Evolutionary conservation across 2,329 filamentous ascomycete species (phyloP), one percentile per base, ranked within the genome.

Genomic region (Emmonsia crescens): DNA sequence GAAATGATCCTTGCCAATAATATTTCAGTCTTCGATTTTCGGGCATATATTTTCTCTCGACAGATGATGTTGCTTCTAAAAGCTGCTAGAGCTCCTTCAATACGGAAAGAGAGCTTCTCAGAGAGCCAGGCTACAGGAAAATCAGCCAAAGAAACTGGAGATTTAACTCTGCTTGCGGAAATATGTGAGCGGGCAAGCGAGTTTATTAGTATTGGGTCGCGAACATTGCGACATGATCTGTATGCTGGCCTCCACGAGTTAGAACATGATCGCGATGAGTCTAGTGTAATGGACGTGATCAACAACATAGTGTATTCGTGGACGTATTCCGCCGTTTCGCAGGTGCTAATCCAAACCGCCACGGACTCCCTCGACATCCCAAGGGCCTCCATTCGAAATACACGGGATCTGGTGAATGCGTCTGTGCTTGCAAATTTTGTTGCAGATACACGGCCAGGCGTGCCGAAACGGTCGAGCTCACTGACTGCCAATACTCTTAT

Each of bases 1-100:
- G 91, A 95, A 62, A 85, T 96, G 68, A 99, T 99, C 57, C 79
- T 99, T 46, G 88, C 89, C 16, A 99, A 95, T 76, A 89, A 96
- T 66, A 95, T 99, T 42, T 99, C 94, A 0, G 81, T 96, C 2
- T 96, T 97, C 71, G 94, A 99, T 73, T 97, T 99, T 72, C 83
- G 90, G 57, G 90, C 89, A 67, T 99, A 99, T 72, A 86, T 99
- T 14, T 99, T 97, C 73, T 86, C 91, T 2, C 84, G 94, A 29
- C 93, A 99, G 69, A 85, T 96, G 64, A 84, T 88, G 2, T 77
- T 99, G 0, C 80, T 97, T 1, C 80, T 96, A 14, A 84, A 92
- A 4, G 82, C 96, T 0, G 91, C 89, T n/a, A 94, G 93, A 70
- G 74, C 75, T 71, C 24, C 77, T 71, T 31, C 63, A 77, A 49